Evolutionary conservation across 2,329 filamentous ascomycete genomes (phyloP).

Genomic region (Sporothrix pseudoabietina): DNA sequence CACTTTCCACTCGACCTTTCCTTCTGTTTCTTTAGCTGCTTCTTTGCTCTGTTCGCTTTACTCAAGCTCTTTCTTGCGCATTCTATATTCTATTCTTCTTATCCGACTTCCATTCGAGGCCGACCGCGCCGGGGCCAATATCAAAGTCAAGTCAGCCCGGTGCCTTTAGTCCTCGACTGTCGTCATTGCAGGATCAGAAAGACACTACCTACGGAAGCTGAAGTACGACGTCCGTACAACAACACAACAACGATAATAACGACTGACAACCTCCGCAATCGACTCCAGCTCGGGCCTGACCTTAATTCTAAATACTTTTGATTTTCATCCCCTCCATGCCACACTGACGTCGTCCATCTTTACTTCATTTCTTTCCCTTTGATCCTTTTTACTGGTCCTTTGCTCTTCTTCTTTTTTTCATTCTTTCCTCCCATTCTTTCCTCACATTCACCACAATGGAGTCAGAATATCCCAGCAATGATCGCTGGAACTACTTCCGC

Average conservation of each 20-base stretch:
- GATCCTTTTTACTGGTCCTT: background rate
- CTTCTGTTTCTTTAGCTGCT: background rate
- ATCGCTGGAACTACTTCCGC: constrained; percentile 23
- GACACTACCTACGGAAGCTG: background rate
- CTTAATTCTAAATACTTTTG: background rate
- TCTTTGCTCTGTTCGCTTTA: no score
- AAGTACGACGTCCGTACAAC: background rate
- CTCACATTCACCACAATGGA: background rate
- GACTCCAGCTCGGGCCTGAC: background rate
- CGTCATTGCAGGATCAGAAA: background rate
- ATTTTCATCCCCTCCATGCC: background rate
- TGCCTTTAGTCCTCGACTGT: background rate
- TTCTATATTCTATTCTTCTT: constrained; percentile 1
- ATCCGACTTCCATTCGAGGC: background rate
- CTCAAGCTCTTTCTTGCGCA: background rate
- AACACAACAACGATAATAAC: background rate
- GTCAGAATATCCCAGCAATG: background rate
- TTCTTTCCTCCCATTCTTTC: background rate
- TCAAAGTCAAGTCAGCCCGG: background rate
- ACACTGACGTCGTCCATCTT: background rate
- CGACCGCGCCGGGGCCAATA: no score
- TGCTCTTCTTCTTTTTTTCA: background rate
- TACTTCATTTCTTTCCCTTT: background rate
- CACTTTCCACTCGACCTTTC: background rate
- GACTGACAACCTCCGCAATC: background rate